Conservation (phyloP, 75 land plant species). For the Selaginella tamariscina region DNA sequence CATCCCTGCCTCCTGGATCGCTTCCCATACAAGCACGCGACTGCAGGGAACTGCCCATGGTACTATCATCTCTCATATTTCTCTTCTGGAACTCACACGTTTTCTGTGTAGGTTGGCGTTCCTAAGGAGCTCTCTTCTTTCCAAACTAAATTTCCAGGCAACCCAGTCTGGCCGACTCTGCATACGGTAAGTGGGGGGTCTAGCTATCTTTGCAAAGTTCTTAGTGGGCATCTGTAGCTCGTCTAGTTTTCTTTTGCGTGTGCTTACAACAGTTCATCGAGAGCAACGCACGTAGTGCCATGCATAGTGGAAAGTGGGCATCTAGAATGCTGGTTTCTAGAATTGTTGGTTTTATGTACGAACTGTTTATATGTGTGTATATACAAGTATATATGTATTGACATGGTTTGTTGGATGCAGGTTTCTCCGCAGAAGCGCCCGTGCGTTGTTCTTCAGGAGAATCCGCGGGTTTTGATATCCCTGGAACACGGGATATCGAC, state of each 20-base stretch:
- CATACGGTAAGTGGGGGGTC: not conserved
- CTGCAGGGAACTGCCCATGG: not conserved
- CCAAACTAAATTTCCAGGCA: not conserved
- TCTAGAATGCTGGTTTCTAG: too few relatives aligned
- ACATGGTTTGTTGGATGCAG: not conserved
- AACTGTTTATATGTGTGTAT: not conserved
- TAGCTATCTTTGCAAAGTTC: too few relatives aligned
- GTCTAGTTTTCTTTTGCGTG: too few relatives aligned
- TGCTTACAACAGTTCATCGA: too few relatives aligned
- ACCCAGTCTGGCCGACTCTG: not conserved
- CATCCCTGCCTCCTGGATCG: not conserved
- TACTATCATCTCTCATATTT: not conserved
- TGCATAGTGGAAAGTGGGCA: too few relatives aligned
- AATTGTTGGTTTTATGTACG: not conserved
- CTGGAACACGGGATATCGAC: not conserved
- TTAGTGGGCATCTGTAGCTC: too few relatives aligned
- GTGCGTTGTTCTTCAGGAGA: too few relatives aligned
- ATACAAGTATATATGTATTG: not conserved
- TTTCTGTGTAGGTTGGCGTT: not conserved
- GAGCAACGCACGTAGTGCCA: too few relatives aligned
- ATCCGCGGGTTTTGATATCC: not conserved
- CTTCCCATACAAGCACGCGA: not conserved
- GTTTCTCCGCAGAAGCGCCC: not conserved
- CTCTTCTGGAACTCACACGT: not conserved
- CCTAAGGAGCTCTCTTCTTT: slow-evolving; percentile 1